Evolutionary conservation across 208 protist genomes (phyloP), one percentile per base, ranked within the genome.

Genomic region (Wallacemonas sp.): DNA sequence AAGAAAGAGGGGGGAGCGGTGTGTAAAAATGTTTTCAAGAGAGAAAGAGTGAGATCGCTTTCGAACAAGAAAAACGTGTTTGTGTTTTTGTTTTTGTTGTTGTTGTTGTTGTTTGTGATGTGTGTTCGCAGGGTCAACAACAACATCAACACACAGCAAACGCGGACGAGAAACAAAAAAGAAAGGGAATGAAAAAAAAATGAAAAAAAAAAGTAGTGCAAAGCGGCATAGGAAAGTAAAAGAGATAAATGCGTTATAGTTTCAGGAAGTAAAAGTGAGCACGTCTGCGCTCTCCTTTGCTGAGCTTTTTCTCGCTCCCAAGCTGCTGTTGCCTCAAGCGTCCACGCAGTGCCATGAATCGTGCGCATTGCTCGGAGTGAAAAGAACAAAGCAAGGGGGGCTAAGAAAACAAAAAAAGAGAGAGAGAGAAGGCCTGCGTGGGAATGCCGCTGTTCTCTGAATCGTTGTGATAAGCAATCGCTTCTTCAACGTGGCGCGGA

Each of bases 1-100:
- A 30, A 68, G 76, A 26, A 82, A 63, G 44, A 14, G 54, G 34
- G 12, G 24, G 34, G 21, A 8, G 51, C 1, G 30, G 53, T 9
- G 36, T 39, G 49, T 49, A 6, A 19, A 34, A 47, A 21, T 24
- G 34, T n/a, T n/a, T n/a, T n/a, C n/a, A 38, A 56, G 24, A 9
- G 42, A 27, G 22, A 33, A 67, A 12, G 33, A 47, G 28, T 36
- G 22, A 49, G 28, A 11, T 8, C 11, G 3, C 15, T 46, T 66
- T 45, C 60, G 30, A 12, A 75, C 62, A 55, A 64, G 28, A 76
- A 33, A 22, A 38, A 36, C 30, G 0, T 41, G 36, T 41, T 41
- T 41, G 9, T 14, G 36, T 41, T 41, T 41, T 41, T 14, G 36
- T 41, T 6, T 41, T 17, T 41, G 36, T 41, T 14, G 14, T 41